Evolutionary conservation across 192 early-diverging fungal genomes (phyloP), one percentile per base, ranked within the genome.

Genomic region (Dispira simplex): DNA sequence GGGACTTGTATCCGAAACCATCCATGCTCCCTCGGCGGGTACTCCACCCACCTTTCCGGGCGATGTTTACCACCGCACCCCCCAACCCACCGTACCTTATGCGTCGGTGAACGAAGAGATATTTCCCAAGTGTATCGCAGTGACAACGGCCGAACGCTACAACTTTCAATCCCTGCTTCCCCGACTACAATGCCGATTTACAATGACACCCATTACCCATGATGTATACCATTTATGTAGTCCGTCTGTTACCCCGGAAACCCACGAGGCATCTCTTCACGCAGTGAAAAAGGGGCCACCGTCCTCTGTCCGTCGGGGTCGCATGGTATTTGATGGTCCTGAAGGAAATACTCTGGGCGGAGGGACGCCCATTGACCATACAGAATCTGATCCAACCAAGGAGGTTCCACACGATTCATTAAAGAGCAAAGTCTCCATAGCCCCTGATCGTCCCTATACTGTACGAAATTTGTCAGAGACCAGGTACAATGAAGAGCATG

Each of bases 211-310:
- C 3, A 74, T 65, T 65, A 74, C 80, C 16, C 77, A 81, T 27
- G 81, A 79, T 47, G 80, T 79, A n/a, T 79, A 73, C 64, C 77
- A 83, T 51, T 47, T 83, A 20, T 63, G 67, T 16, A 32, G 75
- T 44, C 46, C 53, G 28, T 46, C 66, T 28, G 62, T 58, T 8
- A 44, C 26, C 3, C 28, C 70, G 25, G 72, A 63, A 55, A 26
- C 39, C 21, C 32, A 39, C 32, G 32, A 39, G 32, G 6, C 32
- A 39, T 39, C 32, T 6, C 3, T 5, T 23, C 48, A 51, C 48
- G 48, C 16, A 20, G 4, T 20, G 3, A 16, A 51, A 23, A 2
- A 16, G 16, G 21, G 8, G 4, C 8, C 48, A 1, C 25, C 63
- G 0, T 53, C 58, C 21, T 8, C 12, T 47, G 23, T 28, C 63